Evolutionary conservation across 2,329 filamentous ascomycete species (phyloP).

Genomic region (Aspergillus terreus): DNA sequence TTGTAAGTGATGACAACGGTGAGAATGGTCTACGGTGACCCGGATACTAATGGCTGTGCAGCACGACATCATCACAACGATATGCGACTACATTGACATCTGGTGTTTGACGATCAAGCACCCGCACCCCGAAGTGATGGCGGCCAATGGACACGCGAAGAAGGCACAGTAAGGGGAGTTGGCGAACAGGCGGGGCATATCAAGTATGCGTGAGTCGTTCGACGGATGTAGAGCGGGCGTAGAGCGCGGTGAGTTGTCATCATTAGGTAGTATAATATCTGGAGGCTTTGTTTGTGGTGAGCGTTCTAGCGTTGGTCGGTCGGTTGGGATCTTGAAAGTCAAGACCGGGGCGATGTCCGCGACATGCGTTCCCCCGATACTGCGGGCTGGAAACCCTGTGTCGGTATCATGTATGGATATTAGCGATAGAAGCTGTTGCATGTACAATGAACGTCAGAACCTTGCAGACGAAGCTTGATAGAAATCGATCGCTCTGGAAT

Average conservation of each 20-base stretch:
- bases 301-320: constrained; percentile 3
- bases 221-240: background rate
- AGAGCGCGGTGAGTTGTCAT: background rate
- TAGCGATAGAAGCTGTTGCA: constrained; percentile 11
- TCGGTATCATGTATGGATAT: constrained; percentile 8
- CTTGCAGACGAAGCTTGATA: background rate
- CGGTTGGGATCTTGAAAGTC: background rate
- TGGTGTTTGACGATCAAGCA: constrained; percentile 99
- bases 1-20: constrained; percentile 48
- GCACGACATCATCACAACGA: constrained; percentile 91
- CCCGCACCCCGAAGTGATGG: constrained; percentile 49
- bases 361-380: background rate
- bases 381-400: constrained; percentile 5
- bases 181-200: constrained; percentile 6
- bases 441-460: background rate
- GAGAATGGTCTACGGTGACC: background rate
- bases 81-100: constrained; percentile 97
- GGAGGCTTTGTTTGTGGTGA: background rate
- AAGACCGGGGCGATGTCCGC: background rate
- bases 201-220: constrained; percentile 10
- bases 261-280: too few relatives aligned
- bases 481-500: constrained; percentile 3
- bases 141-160: constrained; percentile 24
- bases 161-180: constrained; percentile 20
- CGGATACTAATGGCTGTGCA: constrained; percentile 19